Conservation (phyloP, 768 basidiomycete species). For the Mycena galericulata region DNA sequence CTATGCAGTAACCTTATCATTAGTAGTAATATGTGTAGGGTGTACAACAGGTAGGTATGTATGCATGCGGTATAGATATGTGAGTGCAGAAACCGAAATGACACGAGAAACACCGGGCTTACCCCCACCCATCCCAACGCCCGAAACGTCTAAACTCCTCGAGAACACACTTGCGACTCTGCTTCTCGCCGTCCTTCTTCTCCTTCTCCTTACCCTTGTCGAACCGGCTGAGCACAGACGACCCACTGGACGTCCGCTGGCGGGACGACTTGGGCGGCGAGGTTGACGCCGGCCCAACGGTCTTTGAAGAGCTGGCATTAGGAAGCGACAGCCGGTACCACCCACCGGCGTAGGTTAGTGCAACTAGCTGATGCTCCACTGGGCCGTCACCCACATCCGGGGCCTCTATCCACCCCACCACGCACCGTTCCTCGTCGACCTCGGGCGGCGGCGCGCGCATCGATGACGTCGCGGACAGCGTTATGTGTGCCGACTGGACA, state of each 20-base stretch:
- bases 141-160: conserved; percentile 87
- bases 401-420: conserved; percentile 86
- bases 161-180: conserved; percentile 74
- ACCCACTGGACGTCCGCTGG: conserved; percentile 65
- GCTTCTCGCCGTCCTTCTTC: conserved; percentile 67
- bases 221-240: conserved; percentile 60
- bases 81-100: conserved; percentile 5
- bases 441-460: conserved; percentile 67
- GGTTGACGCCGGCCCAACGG: conserved; percentile 30
- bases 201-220: conserved; percentile 72
- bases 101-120: conserved; percentile 22
- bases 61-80: conserved; percentile 32
- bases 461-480: conserved; percentile 75
- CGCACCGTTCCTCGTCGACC: conserved; percentile 86
- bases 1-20: too few relatives aligned
- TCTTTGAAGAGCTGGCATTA: conserved; percentile 40
- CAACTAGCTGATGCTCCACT: conserved; percentile 81
- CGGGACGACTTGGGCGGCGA: conserved; percentile 63
- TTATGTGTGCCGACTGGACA: conserved; percentile 84
- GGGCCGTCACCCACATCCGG: conserved; percentile 50
- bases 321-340: conserved; percentile 90
- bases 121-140: conserved; percentile 91
- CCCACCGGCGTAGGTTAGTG: conserved; percentile 89
- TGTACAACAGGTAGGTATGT: conserved; percentile 31
- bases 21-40: conserved; percentile 12